Conservation (phyloP, 768 basidiomycete species). For the Kwoniella sp. region DNA sequence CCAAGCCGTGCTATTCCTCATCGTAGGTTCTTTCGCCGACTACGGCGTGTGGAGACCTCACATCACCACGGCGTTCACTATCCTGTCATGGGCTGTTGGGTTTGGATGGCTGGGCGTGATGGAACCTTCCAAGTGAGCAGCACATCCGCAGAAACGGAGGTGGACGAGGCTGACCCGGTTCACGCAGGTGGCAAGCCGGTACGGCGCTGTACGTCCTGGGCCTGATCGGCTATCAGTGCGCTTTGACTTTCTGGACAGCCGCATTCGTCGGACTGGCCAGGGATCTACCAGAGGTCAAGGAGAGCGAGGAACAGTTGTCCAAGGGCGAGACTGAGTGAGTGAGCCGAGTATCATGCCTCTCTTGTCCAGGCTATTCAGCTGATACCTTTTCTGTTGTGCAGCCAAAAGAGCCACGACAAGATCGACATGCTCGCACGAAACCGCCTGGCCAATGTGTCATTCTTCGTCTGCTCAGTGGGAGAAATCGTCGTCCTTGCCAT, state of each 20-base stretch:
- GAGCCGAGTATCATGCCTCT: background rate
- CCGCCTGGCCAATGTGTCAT: constrained; percentile 74
- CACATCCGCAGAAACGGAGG: constrained; percentile 57
- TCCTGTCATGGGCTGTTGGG: constrained; percentile 68
- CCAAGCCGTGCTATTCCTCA: constrained; percentile 68
- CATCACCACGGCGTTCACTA: constrained; percentile 74
- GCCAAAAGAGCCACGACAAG: constrained; percentile 43
- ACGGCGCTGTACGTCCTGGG: constrained; percentile 40
- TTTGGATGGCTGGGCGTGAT: constrained; percentile 76
- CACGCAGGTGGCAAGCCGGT: constrained; percentile 44
- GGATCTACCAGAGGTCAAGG: constrained; percentile 69
- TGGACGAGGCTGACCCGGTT: constrained; percentile 41
- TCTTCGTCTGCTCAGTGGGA: constrained; percentile 69
- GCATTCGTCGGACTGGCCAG: constrained; percentile 76
- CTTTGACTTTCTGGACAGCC: constrained; percentile 80
- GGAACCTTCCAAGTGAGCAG: constrained; percentile 39
- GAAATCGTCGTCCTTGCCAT: constrained; percentile 71
- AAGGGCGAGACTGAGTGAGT: constrained; percentile 44
- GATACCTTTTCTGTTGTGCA: too few relatives aligned
- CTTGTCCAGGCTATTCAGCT: too few relatives aligned
- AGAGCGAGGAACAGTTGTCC: constrained; percentile 48
- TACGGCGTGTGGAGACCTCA: constrained; percentile 81
- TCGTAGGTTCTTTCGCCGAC: constrained; percentile 77
- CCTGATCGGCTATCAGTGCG: constrained; percentile 77
- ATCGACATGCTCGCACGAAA: constrained; percentile 71